Evolutionary conservation across 2,329 filamentous ascomycete species (phyloP), one percentile per base, ranked within the genome.

Genomic region (Pseudocercospora cruenta): DNA sequence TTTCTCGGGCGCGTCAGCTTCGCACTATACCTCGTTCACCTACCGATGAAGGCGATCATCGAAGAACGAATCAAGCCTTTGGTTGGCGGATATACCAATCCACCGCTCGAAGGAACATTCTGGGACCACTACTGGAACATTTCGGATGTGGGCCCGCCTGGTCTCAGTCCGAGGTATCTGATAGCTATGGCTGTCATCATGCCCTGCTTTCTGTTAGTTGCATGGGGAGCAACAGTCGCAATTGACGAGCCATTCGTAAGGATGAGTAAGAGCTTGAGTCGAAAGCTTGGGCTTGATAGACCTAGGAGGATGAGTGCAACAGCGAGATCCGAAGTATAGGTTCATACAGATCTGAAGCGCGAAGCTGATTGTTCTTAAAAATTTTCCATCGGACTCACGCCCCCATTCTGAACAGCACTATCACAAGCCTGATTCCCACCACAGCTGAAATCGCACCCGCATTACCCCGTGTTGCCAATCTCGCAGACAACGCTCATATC

Each of bases 251-350:
- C 85, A 1, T 82, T 82, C 4, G 86, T 88, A 61, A 81, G 80
- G 72, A 84, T 88, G 70, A 82, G 85, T 19, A 86, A 83, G 72
- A 86, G 83, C 84, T 68, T 86, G 2, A 86, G 87, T 76, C 55
- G 31, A 22, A 69, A 58, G 19, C 26, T 65, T 4, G 62, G 67
- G 14, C 39, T 67, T 14, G 65, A 65, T 51, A 26, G 8, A 14
- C 9, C 57, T 16, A 61, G 21, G 24, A 59, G 26, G 19, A 21
- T 22, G 28, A 58, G 54, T 28, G 28, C 19, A 19, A 21, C 45
- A 49, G 45, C 45, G 45, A 49, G 10, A 22, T 22, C 19, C 3
- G 45, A 49, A 24, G 22, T 49, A 22, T 49, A 49, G 19, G 1
- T 49, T 21, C 31, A 12, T 4, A 33, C 12, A 14, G 31, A 33